Percentiles rank a stretch among this genome's conserved stretches.
phyloP scores from a whole-genome alignment of 495 filamentous ascomycete genomes.

The Margaritispora aquatica region DNA sequence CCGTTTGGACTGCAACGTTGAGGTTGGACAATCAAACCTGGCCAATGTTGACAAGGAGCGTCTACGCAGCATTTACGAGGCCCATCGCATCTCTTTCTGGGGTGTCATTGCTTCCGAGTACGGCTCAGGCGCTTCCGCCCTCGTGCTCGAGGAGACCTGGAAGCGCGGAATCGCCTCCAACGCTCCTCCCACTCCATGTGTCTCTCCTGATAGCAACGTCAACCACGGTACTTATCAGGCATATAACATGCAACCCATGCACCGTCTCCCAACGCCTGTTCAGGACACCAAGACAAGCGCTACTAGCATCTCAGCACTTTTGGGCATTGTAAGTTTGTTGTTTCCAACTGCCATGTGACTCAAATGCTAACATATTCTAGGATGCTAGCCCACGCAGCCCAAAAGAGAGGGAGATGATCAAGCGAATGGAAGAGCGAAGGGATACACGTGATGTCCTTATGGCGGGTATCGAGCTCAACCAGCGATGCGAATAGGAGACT shows the following conservation, averaged over 20 bases:
- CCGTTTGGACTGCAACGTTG: slow-evolving; percentile 45
- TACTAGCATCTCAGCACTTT: slow-evolving; percentile 47
- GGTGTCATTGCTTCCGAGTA: slow-evolving; percentile 63
- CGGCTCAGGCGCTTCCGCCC: slow-evolving; percentile 53
- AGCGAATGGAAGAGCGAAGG: slow-evolving; percentile 38
- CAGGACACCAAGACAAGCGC: slow-evolving; percentile 31
- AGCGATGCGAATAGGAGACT: slow-evolving; percentile 11
- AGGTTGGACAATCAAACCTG: slow-evolving; percentile 24
- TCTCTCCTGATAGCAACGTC: slow-evolving; percentile 22
- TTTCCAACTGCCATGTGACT: neutral
- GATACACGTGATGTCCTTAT: slow-evolving; percentile 18
- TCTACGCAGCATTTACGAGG: slow-evolving; percentile 61
- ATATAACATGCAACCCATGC: slow-evolving; percentile 18
- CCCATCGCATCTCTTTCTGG: slow-evolving; percentile 68
- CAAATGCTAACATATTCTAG: slow-evolving; percentile 10
- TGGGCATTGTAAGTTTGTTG: slow-evolving; percentile 34
- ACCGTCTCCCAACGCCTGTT: slow-evolving; percentile 20
- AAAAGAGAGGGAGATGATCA: slow-evolving; percentile 45
- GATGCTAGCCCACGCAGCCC: slow-evolving; percentile 46
- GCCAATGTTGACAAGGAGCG: slow-evolving; percentile 56
- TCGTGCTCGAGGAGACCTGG: slow-evolving; percentile 65
- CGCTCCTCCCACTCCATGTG: slow-evolving; percentile 27
- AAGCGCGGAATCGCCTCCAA: slow-evolving; percentile 34
- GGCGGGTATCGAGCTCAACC: slow-evolving; percentile 13
- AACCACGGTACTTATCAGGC: slow-evolving; percentile 12